Evolutionary conservation across 495 filamentous ascomycete genomes (phyloP).

Genomic region (Echria macrotheca): DNA sequence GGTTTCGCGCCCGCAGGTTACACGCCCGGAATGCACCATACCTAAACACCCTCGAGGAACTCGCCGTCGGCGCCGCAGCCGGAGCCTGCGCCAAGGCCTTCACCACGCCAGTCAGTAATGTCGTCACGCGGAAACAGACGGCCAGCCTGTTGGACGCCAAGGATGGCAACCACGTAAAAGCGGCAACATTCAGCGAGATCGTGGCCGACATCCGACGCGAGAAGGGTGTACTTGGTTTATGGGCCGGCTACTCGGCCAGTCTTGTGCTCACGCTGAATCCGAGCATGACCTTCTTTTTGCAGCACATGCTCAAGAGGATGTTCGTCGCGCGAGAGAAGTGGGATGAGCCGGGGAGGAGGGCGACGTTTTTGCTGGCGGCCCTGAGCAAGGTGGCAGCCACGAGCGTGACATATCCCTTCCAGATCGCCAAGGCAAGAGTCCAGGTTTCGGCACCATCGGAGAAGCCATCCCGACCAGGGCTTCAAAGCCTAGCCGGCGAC

Average conservation of each 20-base stretch:
- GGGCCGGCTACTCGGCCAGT: slow-evolving; percentile 84
- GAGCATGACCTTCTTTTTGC: slow-evolving; percentile 77
- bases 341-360: slow-evolving; percentile 43
- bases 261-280: slow-evolving; percentile 82
- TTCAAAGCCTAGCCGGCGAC: slow-evolving; percentile 23
- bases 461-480: slow-evolving; percentile 12
- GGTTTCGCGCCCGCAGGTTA: slow-evolving; percentile 51
- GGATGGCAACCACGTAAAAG: background rate
- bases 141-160: slow-evolving; percentile 46
- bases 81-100: slow-evolving; percentile 72
- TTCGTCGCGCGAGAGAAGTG: slow-evolving; percentile 47
- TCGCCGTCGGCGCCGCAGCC: slow-evolving; percentile 70
- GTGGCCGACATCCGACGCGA: slow-evolving; percentile 59
- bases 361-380: slow-evolving; percentile 66
- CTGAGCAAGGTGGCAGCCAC: slow-evolving; percentile 75
- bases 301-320: slow-evolving; percentile 60
- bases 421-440: slow-evolving; percentile 70
- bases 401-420: slow-evolving; percentile 79
- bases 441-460: slow-evolving; percentile 45
- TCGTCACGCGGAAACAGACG: slow-evolving; percentile 78
- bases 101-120: slow-evolving; percentile 76
- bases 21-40: slow-evolving; percentile 35
- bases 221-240: slow-evolving; percentile 73
- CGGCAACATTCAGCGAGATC: slow-evolving; percentile 49
- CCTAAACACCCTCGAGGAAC: slow-evolving; percentile 65